Evolutionary conservation across 2,329 filamentous ascomycete genomes (phyloP), one percentile per base, ranked within the genome.

Genomic region (Hymenoscyphus albidus): DNA sequence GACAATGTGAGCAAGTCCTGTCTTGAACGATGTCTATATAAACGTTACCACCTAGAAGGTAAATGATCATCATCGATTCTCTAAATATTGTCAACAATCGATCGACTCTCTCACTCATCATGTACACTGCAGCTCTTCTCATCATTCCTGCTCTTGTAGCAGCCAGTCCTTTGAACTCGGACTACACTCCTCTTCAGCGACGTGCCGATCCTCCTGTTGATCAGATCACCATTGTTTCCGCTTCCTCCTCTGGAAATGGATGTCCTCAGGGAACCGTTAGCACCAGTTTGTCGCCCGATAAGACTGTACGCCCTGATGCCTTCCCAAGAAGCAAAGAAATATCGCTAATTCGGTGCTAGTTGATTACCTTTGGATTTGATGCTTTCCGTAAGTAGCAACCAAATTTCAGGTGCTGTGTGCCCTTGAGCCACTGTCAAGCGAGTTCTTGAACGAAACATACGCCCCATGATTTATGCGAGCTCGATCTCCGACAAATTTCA

Each of bases 231-330:
- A 70, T 70, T 44, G 32, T 61, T 22, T 64, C 59, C 31, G 63
- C 67, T 55, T 59, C 65, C 5, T 63, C 62, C 10, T 69, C 67
- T 55, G 65, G 67, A 51, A 69, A 68, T 62, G 68, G 66, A 18
- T 69, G 68, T 56, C 68, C 68, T 39, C 68, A 69, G 64, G 66
- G 66, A 38, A 57, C 61, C 12, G 66, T 68, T 58, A 59, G 61
- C 54, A 66, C 65, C 22, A 59, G 66, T n/a, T 58, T 68, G 18
- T 64, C 63, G 2, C 57, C 61, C 48, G 68, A 68, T 22, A 62
- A 64, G 38, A 67, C 66, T 2, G 66, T 69, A 64, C 38, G 66
- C 62, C 5, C 38, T 12, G 6, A 2, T 31, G 7, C 5, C 27
- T 5, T 32, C n/a, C 3, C 35, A 32, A n/a, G 16, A 42, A 2